phyloP scores from a whole-genome alignment of 2,329 filamentous ascomycete genomes.

The Tolypocladium sp. region DNA sequence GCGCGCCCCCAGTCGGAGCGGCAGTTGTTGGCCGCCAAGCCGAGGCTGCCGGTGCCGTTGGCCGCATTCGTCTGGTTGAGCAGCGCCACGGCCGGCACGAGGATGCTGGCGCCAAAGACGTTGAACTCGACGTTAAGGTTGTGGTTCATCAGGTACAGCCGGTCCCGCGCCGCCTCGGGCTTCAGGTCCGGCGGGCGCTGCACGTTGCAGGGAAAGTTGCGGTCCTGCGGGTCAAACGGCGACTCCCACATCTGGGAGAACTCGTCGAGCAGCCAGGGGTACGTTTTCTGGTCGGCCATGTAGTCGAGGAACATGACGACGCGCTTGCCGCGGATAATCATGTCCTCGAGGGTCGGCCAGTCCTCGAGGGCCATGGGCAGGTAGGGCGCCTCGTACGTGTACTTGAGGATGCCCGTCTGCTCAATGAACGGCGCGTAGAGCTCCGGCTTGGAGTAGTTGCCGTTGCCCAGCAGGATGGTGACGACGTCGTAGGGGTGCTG shows the following conservation, averaged over 20 bases:
- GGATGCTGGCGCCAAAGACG: conserved; percentile 51
- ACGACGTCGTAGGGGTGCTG: conserved; percentile 78
- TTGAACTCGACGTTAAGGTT: conserved; percentile 76
- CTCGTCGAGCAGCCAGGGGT: conserved; percentile 80
- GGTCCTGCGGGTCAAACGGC: conserved; percentile 62
- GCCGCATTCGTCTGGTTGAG: conserved; percentile 65
- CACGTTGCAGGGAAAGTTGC: conserved; percentile 64
- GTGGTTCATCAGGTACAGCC: conserved; percentile 81
- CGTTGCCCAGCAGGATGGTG: conserved; percentile 78
- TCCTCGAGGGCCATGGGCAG: conserved; percentile 62
- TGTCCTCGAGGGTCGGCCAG: conserved; percentile 74
- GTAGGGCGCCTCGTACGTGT: conserved; percentile 63
- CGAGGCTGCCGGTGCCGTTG: conserved; percentile 57
- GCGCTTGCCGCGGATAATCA: conserved; percentile 63
- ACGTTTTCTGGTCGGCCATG: conserved; percentile 64
- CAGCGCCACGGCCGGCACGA: conserved; percentile 63
- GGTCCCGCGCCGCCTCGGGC: conserved; percentile 42
- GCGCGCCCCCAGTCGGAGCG: conserved; percentile 51
- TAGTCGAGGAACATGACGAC: conserved; percentile 82
- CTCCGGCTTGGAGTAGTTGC: conserved; percentile 55
- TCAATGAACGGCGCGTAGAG: conserved; percentile 63
- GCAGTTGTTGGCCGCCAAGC: conserved; percentile 55
- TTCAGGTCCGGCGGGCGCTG: conserved; percentile 65
- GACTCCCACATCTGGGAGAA: conserved; percentile 90
- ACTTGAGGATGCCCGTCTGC: conserved; percentile 60